These are phyloP conservation scores for Ceriops decandra DNA, from an alignment of 345 rosid species.

Conservation along the genomic window DNA sequence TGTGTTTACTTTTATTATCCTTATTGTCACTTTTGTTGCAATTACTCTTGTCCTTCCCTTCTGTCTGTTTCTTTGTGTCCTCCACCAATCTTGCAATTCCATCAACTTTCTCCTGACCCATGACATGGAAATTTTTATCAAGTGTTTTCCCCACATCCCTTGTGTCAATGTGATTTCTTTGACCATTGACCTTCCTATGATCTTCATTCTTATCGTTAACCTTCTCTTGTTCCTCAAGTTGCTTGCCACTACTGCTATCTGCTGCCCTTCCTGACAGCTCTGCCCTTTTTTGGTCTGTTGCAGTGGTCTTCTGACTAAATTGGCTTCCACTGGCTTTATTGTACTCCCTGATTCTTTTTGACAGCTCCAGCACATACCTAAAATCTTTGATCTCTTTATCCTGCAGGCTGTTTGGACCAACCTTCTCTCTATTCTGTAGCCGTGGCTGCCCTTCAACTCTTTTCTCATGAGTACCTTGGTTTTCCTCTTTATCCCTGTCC, in stretches of 20 bases:
- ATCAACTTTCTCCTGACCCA: constrained; percentile 35
- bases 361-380: constrained; percentile 46
- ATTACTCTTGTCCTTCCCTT: constrained; percentile 34
- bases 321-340: constrained; percentile 43
- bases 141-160: constrained; percentile 26
- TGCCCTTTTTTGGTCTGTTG: constrained; percentile 24
- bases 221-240: constrained; percentile 28
- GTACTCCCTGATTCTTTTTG: constrained; percentile 48
- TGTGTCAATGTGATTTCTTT: constrained; percentile 19
- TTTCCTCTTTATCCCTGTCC: constrained; percentile 39
- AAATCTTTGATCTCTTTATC: constrained; percentile 36
- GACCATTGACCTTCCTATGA: constrained; percentile 27
- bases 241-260: constrained; percentile 19
- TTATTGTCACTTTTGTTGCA: constrained; percentile 28
- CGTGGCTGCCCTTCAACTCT: constrained; percentile 27
- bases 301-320: constrained; percentile 30
- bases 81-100: constrained; percentile 34
- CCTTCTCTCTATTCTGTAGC: constrained; percentile 24
- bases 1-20: constrained; percentile 34
- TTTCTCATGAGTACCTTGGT: constrained; percentile 24
- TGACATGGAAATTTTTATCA: constrained; percentile 22
- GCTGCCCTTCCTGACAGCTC: constrained; percentile 22
- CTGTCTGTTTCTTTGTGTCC: constrained; percentile 33
- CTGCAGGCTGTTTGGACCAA: constrained; percentile 27
- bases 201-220: constrained; percentile 31